Base-by-base conservation (phyloP, 192 early-diverging fungal genomes). In the Martensiomyces pterosporus region DNA sequence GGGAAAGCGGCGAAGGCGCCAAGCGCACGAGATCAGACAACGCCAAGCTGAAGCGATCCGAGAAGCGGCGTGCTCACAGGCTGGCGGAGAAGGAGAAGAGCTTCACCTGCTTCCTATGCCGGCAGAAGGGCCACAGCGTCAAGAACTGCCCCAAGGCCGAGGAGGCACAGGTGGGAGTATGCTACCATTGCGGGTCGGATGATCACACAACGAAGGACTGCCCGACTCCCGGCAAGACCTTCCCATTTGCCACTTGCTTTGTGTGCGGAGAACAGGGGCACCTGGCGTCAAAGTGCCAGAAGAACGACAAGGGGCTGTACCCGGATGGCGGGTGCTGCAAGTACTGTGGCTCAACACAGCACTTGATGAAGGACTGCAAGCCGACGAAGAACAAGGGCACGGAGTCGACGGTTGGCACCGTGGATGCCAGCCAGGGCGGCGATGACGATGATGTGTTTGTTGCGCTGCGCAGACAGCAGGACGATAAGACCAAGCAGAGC, bases 321-420 rank as follows among this genome's bases (percentile, higher is more conserved):
- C 90, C 90, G 0, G 90, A 94, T 36, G 93, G 93, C 24, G 94
- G 94, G 2, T 63, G 79, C 23, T 98, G 93, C 79, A 79, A 81
- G 47, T 92, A 84, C 66, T 95, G 93, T 53, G 84, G 85, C n/a
- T 84, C 86, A 27, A 86, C 92, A 1, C 76, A 86, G 56, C 94
- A 95, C 57, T 71, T 92, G 24, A 85, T 85, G 3, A 82, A 76
- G 46, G 86, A 95, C 42, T 95, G 92, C 70, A 82, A 76, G 36
- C 75, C 86, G 24, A 77, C 77, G 25, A 80, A 87, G 49, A 64
- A 57, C 53, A 58, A 52, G 48, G 25, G 49, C 18, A 14, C 33
- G 12, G 67, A 55, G 26, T 41, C 34, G 9, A 62, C 63, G 8
- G 53, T 97, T 38, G 91, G 94, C 26, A 89, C 77, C 48, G 82